Evolutionary conservation across 1,284 basidiomycete genomes (phyloP).

Genomic region (Mycena citricolor): DNA sequence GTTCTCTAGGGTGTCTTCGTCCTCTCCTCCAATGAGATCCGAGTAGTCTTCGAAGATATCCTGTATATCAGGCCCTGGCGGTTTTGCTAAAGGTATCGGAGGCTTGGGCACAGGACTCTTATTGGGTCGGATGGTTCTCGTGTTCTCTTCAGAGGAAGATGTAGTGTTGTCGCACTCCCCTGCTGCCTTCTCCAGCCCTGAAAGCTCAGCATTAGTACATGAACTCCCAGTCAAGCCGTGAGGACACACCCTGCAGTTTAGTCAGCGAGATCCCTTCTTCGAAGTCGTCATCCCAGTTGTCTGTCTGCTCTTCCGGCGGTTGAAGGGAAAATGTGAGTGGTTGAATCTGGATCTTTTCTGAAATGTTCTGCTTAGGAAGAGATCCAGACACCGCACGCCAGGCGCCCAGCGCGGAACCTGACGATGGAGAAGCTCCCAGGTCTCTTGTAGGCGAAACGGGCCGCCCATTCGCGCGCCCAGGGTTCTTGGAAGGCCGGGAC

Average conservation of each 20-base stretch:
- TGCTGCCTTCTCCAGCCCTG: slow-evolving; percentile 65
- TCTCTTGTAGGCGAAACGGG: slow-evolving; percentile 43
- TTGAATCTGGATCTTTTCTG: slow-evolving; percentile 52
- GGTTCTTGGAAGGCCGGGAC: slow-evolving; percentile 62
- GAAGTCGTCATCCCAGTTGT: slow-evolving; percentile 98
- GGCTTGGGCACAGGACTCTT: slow-evolving; percentile 59
- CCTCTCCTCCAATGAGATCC: slow-evolving; percentile 76
- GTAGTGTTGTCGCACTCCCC: slow-evolving; percentile 53
- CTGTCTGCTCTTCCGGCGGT: slow-evolving; percentile 79
- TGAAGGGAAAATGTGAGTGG: slow-evolving; percentile 58
- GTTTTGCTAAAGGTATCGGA: slow-evolving; percentile 51
- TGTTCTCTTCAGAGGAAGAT: slow-evolving; percentile 62
- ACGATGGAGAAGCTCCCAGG: slow-evolving; percentile 26
- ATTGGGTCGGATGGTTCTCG: slow-evolving; percentile 72
- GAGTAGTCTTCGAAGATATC: slow-evolving; percentile 89
- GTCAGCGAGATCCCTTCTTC: slow-evolving; percentile 88
- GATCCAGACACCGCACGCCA: slow-evolving; percentile 34
- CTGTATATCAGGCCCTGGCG: slow-evolving; percentile 57
- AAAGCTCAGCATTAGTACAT: background rate
- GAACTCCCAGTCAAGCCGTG: slow-evolving; percentile 5
- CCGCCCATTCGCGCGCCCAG: slow-evolving; percentile 40
- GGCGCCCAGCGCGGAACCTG: slow-evolving; percentile 38
- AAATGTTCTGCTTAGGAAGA: slow-evolving; percentile 44
- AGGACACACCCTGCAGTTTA: slow-evolving; percentile 61
- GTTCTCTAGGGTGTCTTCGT: slow-evolving; percentile 66